These are phyloP conservation scores for Bruguiera parviflora DNA, from an alignment of 345 rosid genomes.

Conservation along the genomic window DNA sequence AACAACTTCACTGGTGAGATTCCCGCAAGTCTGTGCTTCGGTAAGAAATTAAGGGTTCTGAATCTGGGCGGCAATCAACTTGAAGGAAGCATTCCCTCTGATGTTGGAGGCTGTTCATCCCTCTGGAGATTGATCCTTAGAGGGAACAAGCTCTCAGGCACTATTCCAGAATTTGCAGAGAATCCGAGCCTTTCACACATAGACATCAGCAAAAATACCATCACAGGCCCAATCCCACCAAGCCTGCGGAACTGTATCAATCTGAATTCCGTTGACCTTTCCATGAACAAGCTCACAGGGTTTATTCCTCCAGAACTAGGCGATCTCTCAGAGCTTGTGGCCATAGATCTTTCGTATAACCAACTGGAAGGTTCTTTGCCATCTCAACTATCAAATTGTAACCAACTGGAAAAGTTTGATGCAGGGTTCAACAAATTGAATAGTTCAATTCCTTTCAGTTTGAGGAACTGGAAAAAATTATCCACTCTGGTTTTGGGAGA, in stretches of 20 bases:
- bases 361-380: conserved; percentile 59
- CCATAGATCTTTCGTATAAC: conserved; percentile 57
- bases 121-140: conserved; percentile 62
- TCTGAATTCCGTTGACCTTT: conserved; percentile 50
- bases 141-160: conserved; percentile 49
- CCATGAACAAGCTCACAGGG: conserved; percentile 59
- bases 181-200: conserved; percentile 41
- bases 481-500: conserved; percentile 48
- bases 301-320: conserved; percentile 55
- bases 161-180: conserved; percentile 53
- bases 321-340: conserved; percentile 38
- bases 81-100: conserved; percentile 55
- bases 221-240: conserved; percentile 54
- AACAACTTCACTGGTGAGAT: conserved; percentile 62
- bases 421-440: conserved; percentile 59
- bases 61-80: conserved; percentile 60
- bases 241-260: conserved; percentile 50
- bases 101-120: conserved; percentile 48
- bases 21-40: conserved; percentile 65
- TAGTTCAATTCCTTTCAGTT: conserved; percentile 48
- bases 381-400: conserved; percentile 49
- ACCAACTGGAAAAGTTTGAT: conserved; percentile 42
- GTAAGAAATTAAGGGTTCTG: conserved; percentile 44
- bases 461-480: conserved; percentile 49
- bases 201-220: conserved; percentile 54